phyloP scores from a whole-genome alignment of 768 basidiomycete species.

The Boletales sp. region DNA sequence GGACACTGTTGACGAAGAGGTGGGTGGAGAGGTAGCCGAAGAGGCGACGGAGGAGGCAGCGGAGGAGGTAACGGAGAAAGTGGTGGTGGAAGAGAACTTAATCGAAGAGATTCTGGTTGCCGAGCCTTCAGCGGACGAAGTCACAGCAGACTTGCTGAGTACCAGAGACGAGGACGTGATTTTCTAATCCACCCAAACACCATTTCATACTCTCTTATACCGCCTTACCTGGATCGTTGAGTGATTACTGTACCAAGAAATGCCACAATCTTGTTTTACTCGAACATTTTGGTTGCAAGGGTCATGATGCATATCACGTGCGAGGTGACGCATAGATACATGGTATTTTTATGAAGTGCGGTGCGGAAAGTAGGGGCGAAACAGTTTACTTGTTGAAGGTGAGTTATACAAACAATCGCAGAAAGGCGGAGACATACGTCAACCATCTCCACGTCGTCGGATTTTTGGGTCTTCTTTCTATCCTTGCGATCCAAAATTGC shows the following conservation, averaged over 20 bases:
- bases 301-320: slow-evolving; percentile 57
- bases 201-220: slow-evolving; percentile 7
- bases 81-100: slow-evolving; percentile 24
- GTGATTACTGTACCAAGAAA: slow-evolving; percentile 11
- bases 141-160: slow-evolving; percentile 62
- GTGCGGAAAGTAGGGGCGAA: slow-evolving; percentile 9
- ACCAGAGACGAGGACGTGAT: slow-evolving; percentile 93
- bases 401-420: slow-evolving; percentile 10
- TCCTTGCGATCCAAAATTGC: slow-evolving; percentile 87
- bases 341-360: slow-evolving; percentile 47
- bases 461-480: slow-evolving; percentile 57
- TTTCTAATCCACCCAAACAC: slow-evolving; percentile 49
- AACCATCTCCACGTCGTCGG: slow-evolving; percentile 73
- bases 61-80: slow-evolving; percentile 27
- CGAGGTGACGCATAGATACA: slow-evolving; percentile 60
- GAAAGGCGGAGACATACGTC: slow-evolving; percentile 53
- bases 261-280: slow-evolving; percentile 8
- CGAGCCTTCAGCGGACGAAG: slow-evolving; percentile 27
- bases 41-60: slow-evolving; percentile 12
- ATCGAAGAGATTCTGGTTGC: slow-evolving; percentile 1
- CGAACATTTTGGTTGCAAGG: slow-evolving; percentile 2
- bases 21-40: background rate
- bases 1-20: slow-evolving; percentile 9
- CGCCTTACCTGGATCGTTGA: slow-evolving; percentile 3
- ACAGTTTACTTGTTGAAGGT: slow-evolving; percentile 23